Base-by-base conservation (phyloP, 1,284 basidiomycete genomes). In the Papiliotrema laurentii region DNA sequence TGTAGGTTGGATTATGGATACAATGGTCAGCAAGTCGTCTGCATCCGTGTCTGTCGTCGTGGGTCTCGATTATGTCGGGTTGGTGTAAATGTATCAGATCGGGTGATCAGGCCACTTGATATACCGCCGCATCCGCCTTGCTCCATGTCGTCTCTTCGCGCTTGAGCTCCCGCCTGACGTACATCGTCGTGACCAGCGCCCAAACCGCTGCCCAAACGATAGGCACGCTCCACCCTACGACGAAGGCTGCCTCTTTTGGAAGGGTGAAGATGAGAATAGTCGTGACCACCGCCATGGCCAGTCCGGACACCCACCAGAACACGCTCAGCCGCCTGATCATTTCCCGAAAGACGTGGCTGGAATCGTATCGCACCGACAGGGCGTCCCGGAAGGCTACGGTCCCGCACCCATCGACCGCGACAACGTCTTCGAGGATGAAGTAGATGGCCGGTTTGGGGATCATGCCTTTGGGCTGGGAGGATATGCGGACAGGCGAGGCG, bases 171-270 rank as follows among this genome's bases (percentile, higher is more conserved):
- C 31, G n/a, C 25, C 27, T 39, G 10, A 49, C 41, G 19, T 43
- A 49, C 27, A 40, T 14, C 11, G 33, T 30, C 30, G 47, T 49
- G 26, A 22, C 18, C 4, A 28, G 2, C 5, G 34, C 33, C 47
- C 47, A 49, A 2, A 49, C 19, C 5, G 41, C 47, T 1, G 47
- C 47, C 47, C 47, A 49, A 19, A 49, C n/a, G 19, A 49, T 35
- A 10, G 47, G 47, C 19, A 49, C 33, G 7, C n/a, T 37, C 47
- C 47, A 49, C 2, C 47, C 47, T 7, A 49, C 47, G n/a, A 43
- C 41, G 30, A 43, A 49, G 16, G 47, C 47, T 19, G 47, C 41
- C 16, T 49, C 47, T 13, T 43, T 37, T 9, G 45, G 7, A 14
- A 49, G 22, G 18, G 47, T 43, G 27, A 43, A 49, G 6, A 49